Conservation (phyloP, 1,284 basidiomycete genomes). For the Porogramme epimiltina region DNA sequence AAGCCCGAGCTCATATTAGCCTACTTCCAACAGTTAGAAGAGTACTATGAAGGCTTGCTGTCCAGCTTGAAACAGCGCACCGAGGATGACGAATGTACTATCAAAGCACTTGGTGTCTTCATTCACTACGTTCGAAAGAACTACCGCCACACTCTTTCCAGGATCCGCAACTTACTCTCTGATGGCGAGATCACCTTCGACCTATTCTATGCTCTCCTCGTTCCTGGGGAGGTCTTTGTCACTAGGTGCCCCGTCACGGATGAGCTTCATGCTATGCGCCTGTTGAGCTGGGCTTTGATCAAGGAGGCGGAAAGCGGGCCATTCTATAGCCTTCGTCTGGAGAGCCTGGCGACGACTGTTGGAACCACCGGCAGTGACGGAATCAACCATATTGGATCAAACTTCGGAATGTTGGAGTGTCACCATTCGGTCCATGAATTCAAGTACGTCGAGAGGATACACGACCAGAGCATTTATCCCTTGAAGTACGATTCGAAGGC, state of each 20-base stretch:
- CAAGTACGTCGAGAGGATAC: constrained; percentile 51
- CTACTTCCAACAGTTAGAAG: constrained; percentile 47
- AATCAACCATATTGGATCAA: neutral
- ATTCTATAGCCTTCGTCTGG: neutral
- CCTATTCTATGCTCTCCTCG: constrained; percentile 52
- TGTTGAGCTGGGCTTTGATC: constrained; percentile 43
- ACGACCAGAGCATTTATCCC: constrained; percentile 50
- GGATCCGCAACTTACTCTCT: constrained; percentile 45
- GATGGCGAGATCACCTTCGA: constrained; percentile 59
- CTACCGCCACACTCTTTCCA: constrained; percentile 46
- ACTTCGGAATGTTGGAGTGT: constrained; percentile 42
- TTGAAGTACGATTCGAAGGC: constrained; percentile 47
- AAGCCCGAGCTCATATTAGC: constrained; percentile 54
- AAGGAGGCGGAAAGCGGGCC: constrained; percentile 28
- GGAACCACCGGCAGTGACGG: constrained; percentile 1
- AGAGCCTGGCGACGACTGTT: neutral
- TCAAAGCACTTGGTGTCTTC: constrained; percentile 46
- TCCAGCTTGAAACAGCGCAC: constrained; percentile 37
- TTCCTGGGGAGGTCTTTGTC: constrained; percentile 50
- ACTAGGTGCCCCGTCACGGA: constrained; percentile 50
- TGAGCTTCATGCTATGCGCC: constrained; percentile 39
- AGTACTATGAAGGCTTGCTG: constrained; percentile 38
- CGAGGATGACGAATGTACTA: constrained; percentile 41
- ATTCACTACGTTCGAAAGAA: constrained; percentile 48
- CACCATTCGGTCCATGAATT: constrained; percentile 41